A percentile compares a stretch with the other conserved stretches of the same genome.
Evolutionary conservation across 2,329 filamentous ascomycete species (phyloP).

Genomic region (Berkeleyomyces basicola): DNA sequence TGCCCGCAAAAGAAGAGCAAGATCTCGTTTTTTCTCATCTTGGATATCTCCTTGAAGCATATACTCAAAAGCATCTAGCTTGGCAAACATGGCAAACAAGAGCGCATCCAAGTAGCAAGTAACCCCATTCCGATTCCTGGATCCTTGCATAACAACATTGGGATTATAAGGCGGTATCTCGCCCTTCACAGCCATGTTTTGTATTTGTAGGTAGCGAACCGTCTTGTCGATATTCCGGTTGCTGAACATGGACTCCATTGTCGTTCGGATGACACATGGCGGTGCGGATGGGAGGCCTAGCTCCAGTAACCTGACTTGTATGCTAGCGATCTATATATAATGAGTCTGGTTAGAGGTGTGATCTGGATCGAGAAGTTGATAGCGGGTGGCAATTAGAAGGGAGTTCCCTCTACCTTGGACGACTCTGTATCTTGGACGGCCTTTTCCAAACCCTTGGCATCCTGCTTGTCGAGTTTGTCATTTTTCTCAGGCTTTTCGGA

Average conservation of each 20-base stretch:
- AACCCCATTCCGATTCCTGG: slow-evolving; percentile 68
- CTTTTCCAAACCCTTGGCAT: slow-evolving; percentile 21
- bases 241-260: slow-evolving; percentile 45
- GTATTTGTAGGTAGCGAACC: slow-evolving; percentile 57
- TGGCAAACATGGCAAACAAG: slow-evolving; percentile 90
- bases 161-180: slow-evolving; percentile 61
- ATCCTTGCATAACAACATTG: slow-evolving; percentile 57
- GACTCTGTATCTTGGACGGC: slow-evolving; percentile 33
- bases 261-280: slow-evolving; percentile 40
- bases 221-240: slow-evolving; percentile 57
- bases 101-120: slow-evolving; percentile 92
- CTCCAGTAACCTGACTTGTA: slow-evolving; percentile 24
- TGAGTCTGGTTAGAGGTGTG: not conserved
- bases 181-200: slow-evolving; percentile 68
- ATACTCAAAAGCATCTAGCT: slow-evolving; percentile 77
- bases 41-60: slow-evolving; percentile 67
- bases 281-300: slow-evolving; percentile 30
- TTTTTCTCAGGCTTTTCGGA: slow-evolving; percentile 6
- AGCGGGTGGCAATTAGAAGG: not conserved
- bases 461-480: slow-evolving; percentile 1
- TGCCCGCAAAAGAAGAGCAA: slow-evolving; percentile 63
- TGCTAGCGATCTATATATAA: slow-evolving; percentile 25
- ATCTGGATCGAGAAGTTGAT: not conserved
- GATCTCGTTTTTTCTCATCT: slow-evolving; percentile 51
- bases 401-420: slow-evolving; percentile 20